A percentile compares a stretch with the other conserved stretches of the same genome.
Evolutionary conservation across 345 rosid genomes (phyloP).

Genomic region (Kandelia obovata): DNA sequence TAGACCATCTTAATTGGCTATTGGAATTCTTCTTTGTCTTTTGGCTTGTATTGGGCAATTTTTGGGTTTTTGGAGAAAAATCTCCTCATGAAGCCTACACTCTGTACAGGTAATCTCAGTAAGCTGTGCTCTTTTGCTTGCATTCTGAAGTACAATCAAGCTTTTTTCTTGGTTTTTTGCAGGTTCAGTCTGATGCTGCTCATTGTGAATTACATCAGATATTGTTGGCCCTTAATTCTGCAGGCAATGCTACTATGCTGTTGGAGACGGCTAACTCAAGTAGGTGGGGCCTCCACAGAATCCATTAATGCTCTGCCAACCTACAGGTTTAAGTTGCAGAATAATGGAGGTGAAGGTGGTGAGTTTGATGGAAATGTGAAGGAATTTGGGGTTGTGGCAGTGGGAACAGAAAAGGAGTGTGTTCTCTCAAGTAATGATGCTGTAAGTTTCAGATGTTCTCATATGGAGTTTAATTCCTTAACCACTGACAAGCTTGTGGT

Average conservation of each 20-base stretch:
- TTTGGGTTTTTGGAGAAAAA: constrained; percentile 14
- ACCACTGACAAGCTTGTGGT: background rate
- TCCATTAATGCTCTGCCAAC: constrained; percentile 26
- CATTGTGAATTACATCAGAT: constrained; percentile 19
- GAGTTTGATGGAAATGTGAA: background rate
- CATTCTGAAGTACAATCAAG: background rate
- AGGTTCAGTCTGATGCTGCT: constrained; percentile 23
- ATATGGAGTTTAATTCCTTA: background rate
- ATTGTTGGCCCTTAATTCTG: constrained; percentile 7
- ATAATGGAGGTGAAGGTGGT: constrained; percentile 1
- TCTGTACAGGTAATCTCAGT: constrained; percentile 17
- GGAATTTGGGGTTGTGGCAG: constrained; percentile 17
- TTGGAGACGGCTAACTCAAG: constrained; percentile 9
- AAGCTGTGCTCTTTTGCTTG: background rate
- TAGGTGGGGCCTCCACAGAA: constrained; percentile 18
- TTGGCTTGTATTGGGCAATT: constrained; percentile 24
- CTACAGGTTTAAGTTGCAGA: constrained; percentile 22
- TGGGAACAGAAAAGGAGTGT: constrained; percentile 20
- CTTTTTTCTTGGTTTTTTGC: constrained; percentile 3
- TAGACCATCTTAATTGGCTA: constrained; percentile 4
- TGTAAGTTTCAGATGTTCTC: constrained; percentile 15
- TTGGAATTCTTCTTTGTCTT: constrained; percentile 19
- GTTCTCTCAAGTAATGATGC: constrained; percentile 14
- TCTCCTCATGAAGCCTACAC: constrained; percentile 8
- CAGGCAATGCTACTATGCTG: constrained; percentile 9